These are phyloP conservation scores for Hordeum pubiflorum DNA, from an alignment of 202 grass and related monocot genomes.

Conservation along the genomic window DNA sequence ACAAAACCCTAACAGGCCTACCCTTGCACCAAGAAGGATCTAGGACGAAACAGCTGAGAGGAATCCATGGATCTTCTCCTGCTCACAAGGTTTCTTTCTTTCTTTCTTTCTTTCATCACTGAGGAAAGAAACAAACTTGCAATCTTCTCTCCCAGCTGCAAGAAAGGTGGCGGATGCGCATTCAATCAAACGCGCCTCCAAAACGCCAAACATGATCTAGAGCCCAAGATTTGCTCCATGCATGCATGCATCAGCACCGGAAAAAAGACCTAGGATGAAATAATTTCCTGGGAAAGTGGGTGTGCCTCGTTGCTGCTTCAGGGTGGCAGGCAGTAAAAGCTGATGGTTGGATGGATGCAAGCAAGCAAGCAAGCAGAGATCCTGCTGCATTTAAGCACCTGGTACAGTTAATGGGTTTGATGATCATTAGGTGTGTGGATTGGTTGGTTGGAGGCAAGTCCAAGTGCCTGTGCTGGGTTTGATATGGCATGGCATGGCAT, in stretches of 20 bases:
- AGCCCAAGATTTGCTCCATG: constrained; percentile 17
- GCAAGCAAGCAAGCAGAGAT: constrained; percentile 16
- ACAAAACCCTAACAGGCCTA: not conserved
- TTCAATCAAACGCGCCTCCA: constrained; percentile 23
- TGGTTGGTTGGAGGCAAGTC: constrained; percentile 13
- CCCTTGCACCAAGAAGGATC: constrained; percentile 20
- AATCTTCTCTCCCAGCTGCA: not conserved
- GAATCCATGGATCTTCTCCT: constrained; percentile 13
- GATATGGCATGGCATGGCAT: constrained; percentile 19
- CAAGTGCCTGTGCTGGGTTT: constrained; percentile 16
- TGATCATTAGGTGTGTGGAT: constrained; percentile 23
- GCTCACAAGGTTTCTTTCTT: not conserved
- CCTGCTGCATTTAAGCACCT: constrained; percentile 33
- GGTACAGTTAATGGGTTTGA: constrained; percentile 33
- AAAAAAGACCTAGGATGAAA: constrained; percentile 25
- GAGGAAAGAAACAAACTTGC: constrained; percentile 17
- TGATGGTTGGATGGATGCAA: constrained; percentile 25
- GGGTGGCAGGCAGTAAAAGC: constrained; percentile 40
- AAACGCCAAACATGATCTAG: constrained; percentile 11
- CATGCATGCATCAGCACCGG: constrained; percentile 4
- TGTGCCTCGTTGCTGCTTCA: constrained; percentile 23
- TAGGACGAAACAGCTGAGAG: not conserved
- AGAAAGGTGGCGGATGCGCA: not conserved
- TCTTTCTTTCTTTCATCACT: constrained; percentile 8
- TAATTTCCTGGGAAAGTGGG: constrained; percentile 20